phyloP scores from a whole-genome alignment of 225 moss, liverwort and hornwort genomes.

The Marchantia paleacea region DNA sequence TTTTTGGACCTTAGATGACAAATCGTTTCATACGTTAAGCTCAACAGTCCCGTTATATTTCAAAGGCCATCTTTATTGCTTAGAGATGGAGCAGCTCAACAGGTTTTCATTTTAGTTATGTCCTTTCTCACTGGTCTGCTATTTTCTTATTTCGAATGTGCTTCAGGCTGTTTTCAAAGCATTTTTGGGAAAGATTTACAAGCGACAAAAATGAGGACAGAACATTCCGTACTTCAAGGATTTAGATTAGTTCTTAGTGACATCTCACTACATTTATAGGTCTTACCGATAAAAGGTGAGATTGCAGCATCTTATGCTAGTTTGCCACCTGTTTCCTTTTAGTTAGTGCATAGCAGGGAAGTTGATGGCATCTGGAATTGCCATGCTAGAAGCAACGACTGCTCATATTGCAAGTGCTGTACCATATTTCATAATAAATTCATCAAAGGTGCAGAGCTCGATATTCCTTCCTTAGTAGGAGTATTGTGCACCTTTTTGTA shows the following conservation, averaged over 20 bases:
- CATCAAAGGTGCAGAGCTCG: neutral
- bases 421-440: neutral
- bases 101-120: neutral
- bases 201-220: conserved; percentile 64
- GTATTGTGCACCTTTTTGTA: neutral
- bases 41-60: neutral
- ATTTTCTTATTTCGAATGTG: neutral
- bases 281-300: neutral
- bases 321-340: neutral
- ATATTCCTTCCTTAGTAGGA: neutral
- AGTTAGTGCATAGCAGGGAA: neutral
- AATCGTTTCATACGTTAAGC: neutral
- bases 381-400: neutral
- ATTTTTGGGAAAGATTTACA: conserved; percentile 92
- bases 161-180: conserved; percentile 79
- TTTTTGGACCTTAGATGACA: neutral
- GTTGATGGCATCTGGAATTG: neutral
- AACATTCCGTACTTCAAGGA: neutral
- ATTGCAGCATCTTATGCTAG: neutral
- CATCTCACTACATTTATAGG: neutral
- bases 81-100: neutral
- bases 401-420: neutral
- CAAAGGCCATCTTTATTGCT: neutral
- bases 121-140: no score
- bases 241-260: neutral